Evolutionary conservation across 306 rosid genomes (phyloP).

Genomic region (Inga oerstediana): DNA sequence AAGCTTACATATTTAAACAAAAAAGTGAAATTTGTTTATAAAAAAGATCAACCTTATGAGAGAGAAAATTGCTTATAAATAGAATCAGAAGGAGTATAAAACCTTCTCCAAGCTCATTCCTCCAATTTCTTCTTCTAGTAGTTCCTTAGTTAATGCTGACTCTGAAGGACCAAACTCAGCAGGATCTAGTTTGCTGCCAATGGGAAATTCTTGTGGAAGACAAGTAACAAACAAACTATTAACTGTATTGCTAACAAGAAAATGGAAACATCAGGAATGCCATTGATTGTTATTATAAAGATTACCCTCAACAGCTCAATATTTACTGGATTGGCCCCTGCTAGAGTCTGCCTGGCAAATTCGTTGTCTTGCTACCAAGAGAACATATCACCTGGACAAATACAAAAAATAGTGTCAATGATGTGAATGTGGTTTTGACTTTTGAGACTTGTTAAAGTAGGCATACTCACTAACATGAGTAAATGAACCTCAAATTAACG

Average conservation of each 20-base stretch:
- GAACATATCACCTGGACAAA: constrained; percentile 73
- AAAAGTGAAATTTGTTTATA: no score
- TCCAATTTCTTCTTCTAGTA: constrained; percentile 28
- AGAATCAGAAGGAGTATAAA: no score
- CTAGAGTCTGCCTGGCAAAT: constrained; percentile 87
- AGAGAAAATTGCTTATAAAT: no score
- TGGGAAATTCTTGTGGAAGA: constrained; percentile 73
- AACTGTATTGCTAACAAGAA: constrained; percentile 17
- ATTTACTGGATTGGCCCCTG: constrained; percentile 92
- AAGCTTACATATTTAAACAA: no score
- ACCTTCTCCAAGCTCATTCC: no score
- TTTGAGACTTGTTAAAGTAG: neutral
- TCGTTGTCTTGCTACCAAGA: constrained; percentile 91
- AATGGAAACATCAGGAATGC: neutral
- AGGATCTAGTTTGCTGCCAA: constrained; percentile 80
- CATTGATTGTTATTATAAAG: constrained; percentile 23
- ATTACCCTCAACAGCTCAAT: constrained; percentile 85
- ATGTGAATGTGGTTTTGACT: constrained; percentile 11
- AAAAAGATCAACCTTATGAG: no score
- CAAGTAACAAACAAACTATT: constrained; percentile 1
- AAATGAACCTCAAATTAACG: neutral
- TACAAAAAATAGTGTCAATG: neutral
- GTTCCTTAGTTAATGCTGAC: constrained; percentile 77
- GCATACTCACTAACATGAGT: constrained; percentile 2
- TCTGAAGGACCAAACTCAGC: constrained; percentile 73